A percentile compares a stretch with the other conserved stretches of the same genome.
Conservation (phyloP, 164 flowering plant species). For the Annona squamosa region DNA sequence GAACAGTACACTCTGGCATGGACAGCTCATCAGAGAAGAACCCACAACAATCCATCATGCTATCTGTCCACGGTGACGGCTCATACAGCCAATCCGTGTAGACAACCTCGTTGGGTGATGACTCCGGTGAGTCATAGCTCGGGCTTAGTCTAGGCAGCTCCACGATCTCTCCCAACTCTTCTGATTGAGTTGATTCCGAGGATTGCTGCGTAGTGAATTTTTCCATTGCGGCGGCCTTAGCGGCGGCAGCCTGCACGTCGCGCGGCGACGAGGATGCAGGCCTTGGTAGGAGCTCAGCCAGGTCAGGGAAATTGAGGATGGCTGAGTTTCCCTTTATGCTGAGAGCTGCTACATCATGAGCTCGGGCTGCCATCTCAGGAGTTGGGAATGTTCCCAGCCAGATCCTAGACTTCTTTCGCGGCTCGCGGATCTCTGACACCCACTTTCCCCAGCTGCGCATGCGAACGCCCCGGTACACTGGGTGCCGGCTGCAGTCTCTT, state of each 20-base stretch:
- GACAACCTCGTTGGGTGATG: slow-evolving; percentile 24
- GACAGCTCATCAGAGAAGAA: slow-evolving; percentile 13
- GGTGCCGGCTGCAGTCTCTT: slow-evolving; percentile 41
- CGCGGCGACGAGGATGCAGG: slow-evolving; percentile 48
- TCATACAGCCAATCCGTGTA: slow-evolving; percentile 28
- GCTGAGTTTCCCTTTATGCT: slow-evolving; percentile 65
- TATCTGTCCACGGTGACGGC: slow-evolving; percentile 30
- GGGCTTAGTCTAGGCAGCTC: slow-evolving; percentile 46
- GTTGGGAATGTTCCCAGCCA: slow-evolving; percentile 87
- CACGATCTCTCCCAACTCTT: slow-evolving; percentile 57
- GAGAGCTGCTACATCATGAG: slow-evolving; percentile 76
- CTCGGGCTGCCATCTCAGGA: slow-evolving; percentile 87
- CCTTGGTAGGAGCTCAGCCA: slow-evolving; percentile 47
- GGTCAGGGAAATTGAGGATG: slow-evolving; percentile 68
- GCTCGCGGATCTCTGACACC: slow-evolving; percentile 88
- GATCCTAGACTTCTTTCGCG: slow-evolving; percentile 76
- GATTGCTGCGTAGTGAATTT: slow-evolving; percentile 11
- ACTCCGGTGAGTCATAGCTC: slow-evolving; percentile 26
- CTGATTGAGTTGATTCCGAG: slow-evolving; percentile 17
- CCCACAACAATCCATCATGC: slow-evolving; percentile 16
- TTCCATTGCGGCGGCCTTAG: slow-evolving; percentile 66
- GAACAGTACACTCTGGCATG: slow-evolving; percentile 18
- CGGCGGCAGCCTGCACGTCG: slow-evolving; percentile 70
- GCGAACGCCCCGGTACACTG: slow-evolving; percentile 67
- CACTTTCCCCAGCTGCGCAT: slow-evolving; percentile 89